Evolutionary conservation across 805 yeast species (phyloP), one percentile per base, ranked within the genome.

Genomic region (Teunomyces tritomae): DNA sequence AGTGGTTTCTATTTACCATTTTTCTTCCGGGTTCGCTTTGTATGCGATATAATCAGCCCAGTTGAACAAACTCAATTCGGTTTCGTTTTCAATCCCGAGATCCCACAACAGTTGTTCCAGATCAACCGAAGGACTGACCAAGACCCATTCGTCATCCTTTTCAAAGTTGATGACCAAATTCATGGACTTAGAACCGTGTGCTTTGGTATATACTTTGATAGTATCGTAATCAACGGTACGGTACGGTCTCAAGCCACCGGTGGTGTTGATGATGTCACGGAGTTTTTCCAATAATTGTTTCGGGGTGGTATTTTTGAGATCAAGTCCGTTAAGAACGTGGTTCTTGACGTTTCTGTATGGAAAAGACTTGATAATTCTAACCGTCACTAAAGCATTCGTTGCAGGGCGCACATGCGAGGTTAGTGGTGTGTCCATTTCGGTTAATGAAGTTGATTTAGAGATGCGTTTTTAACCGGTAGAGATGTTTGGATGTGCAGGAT

Each of bases 131-230:
- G 58, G 61, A 37, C 67, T 57, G 28, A 51, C 57, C 43, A 73
- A 54, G 11, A 87, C 71, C 90, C 95, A 87, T 26, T 83, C 85
- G 5, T 84, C 87, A 53, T 73, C 77, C 58, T 91, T 84, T 26
- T 89, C 96, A 63, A 94, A 79, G 63, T 94, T 94, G 52, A 94
- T 87, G 41, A 90, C 94, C 55, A 94, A 74, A 61, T 94, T 90
- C 82, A 90, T 86, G 2, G 97, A 88, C 68, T 94, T 94, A 28
- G 96, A 80, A 9, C 95, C 94, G 65, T 92, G 98, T 0, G 99
- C 98, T 62, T 89, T 90, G 27, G 96, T 87, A 68, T 94, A 94
- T 5, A 94, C 77, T 65, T 94, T 94, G 48, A 92, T 64, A 0
- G 91, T 74, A 61, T 92, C 87, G 53, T 82, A 87, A 0, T 68